Evolutionary conservation across 2,329 filamentous ascomycete species (phyloP).

Genomic region (Talaromyces rugulosus): DNA sequence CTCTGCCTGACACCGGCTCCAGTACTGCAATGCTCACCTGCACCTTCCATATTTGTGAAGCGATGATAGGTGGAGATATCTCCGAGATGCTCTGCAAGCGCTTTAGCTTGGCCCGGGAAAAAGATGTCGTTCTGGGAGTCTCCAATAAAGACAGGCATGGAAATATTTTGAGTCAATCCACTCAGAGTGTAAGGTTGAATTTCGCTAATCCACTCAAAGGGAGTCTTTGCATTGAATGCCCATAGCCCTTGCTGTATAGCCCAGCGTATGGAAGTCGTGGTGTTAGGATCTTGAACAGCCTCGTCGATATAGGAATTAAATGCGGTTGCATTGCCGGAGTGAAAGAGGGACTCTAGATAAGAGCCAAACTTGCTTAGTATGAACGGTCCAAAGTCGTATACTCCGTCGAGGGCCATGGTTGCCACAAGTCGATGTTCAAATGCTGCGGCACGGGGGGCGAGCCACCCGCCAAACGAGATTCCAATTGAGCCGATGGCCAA

Average conservation of each 20-base stretch:
- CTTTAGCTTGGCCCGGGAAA: constrained; percentile 16
- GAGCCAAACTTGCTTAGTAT: neutral
- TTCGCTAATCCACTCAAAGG: constrained; percentile 23
- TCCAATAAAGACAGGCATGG: constrained; percentile 20
- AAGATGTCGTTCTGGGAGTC: constrained; percentile 20
- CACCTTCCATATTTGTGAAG: constrained; percentile 16
- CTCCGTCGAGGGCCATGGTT: constrained; percentile 36
- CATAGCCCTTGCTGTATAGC: constrained; percentile 32
- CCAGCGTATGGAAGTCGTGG: constrained; percentile 24
- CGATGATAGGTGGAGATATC: constrained; percentile 16
- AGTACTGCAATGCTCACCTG: constrained; percentile 21
- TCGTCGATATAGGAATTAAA: constrained; percentile 13
- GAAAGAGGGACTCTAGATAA: neutral
- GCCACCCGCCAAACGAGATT: constrained; percentile 40
- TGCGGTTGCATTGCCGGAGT: constrained; percentile 11
- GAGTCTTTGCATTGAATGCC: constrained; percentile 27
- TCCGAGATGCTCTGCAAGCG: constrained; percentile 17
- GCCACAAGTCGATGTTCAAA: constrained; percentile 43
- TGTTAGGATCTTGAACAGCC: constrained; percentile 1
- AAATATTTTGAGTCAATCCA: constrained; percentile 17
- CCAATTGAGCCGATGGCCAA: constrained; percentile 35
- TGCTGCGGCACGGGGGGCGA: constrained; percentile 40
- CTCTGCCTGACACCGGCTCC: constrained; percentile 15
- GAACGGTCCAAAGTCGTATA: constrained; percentile 25
- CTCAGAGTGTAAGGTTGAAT: constrained; percentile 16